Base-by-base conservation (phyloP, 2,329 filamentous ascomycete genomes). In the Endothia cerciana region DNA sequence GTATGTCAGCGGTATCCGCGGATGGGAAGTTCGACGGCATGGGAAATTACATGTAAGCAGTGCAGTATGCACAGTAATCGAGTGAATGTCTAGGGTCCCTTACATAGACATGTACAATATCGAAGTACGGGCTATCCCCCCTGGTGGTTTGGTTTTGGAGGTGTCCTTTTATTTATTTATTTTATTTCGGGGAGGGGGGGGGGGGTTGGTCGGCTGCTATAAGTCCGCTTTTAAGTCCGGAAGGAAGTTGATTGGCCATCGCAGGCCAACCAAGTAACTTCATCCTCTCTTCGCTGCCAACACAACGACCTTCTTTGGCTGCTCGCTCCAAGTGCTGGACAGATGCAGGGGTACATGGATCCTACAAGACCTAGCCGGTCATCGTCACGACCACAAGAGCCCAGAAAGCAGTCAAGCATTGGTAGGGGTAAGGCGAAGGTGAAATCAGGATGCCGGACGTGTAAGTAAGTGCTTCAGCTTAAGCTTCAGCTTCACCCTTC, bases 361-460 rank as follows among this genome's bases (percentile, higher is more conserved):
- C 25, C 28, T 17, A 30, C 11, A 6, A 51, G 13, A 28, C 47
- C 13, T 11, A 22, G 7, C 13, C 22, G 15, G 22, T 15, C 25
- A 51, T 30, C 25, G 15, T 15, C 13, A 30, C 22, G 22, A 22
- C 47, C 47, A 3, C 47, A 22, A 51, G 47, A 28, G 25, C 13
- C 47, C 13, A 17, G 17, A 51, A 17, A 28, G 25, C 13, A 5
- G 47, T 3, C 47, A 30, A 5, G 47, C 47, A 6, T 5, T 51
- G 47, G 47, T 4, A 28, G 47, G 47, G 25, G 4, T 28, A 51
- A 15, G 6, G 6, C 47, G 25, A 60, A 28, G 41, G 58, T 60
- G 3, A 60, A 45, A 41, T 41, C 36, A 38, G 58, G 58, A 25
- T 60, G 58, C 28, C 58, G 58, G 28, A 60, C 58, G 7, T 60